These are phyloP conservation scores for Rhizophora mangle DNA, from an alignment of 345 rosid genomes.

Conservation along the genomic window DNA sequence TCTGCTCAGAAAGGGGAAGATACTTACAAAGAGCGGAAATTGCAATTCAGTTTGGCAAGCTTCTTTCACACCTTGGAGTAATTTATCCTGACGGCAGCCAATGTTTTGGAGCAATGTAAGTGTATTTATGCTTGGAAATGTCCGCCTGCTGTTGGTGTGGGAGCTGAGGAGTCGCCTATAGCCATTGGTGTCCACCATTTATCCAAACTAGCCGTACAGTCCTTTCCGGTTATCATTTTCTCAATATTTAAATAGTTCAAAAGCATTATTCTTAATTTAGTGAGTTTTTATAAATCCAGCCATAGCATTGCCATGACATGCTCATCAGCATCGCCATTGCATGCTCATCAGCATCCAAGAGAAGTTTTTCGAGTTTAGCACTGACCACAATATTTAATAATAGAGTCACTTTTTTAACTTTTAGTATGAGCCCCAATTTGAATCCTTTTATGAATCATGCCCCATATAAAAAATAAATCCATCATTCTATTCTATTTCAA, in stretches of 20 bases:
- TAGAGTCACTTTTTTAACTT: too few species aligned
- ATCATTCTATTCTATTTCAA: too few species aligned
- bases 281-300: not conserved
- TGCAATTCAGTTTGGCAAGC: not conserved
- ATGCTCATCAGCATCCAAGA: constrained; percentile 66
- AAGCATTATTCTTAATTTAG: not conserved
- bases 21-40: constrained; percentile 4
- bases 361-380: constrained; percentile 6
- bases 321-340: constrained; percentile 29
- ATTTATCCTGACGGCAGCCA: constrained; percentile 55
- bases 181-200: constrained; percentile 75
- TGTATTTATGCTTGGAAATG: constrained; percentile 54
- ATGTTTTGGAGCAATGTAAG: constrained; percentile 60
- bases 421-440: not conserved
- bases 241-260: not conserved
- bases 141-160: constrained; percentile 63
- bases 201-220: constrained; percentile 63
- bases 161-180: constrained; percentile 59
- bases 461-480: too few species aligned
- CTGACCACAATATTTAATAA: too few species aligned
- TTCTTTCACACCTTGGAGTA: constrained; percentile 3
- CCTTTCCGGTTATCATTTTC: constrained; percentile 38
- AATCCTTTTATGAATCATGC: too few species aligned
- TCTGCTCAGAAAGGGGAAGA: not conserved
- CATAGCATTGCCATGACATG: constrained; percentile 1